phyloP scores from a whole-genome alignment of 1,284 basidiomycete genomes.

The Phlebopus sp. region DNA sequence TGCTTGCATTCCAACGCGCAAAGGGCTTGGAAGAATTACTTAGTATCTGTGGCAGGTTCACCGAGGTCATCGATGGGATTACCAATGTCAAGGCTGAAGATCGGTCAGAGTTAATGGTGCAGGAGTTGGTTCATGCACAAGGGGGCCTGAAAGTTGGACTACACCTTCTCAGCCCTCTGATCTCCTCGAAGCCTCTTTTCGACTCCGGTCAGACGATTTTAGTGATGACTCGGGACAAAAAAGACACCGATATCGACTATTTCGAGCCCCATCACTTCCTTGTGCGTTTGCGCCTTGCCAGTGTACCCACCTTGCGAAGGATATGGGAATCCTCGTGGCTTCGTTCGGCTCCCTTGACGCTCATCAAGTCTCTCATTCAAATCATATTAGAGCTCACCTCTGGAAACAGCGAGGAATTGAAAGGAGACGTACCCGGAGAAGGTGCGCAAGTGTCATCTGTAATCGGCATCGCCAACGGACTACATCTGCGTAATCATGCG shows the following conservation, averaged over 20 bases:
- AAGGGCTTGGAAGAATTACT: constrained; percentile 77
- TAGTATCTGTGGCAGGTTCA: constrained; percentile 56
- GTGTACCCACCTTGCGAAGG: constrained; percentile 65
- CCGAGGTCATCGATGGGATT: constrained; percentile 54
- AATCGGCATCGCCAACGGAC: constrained; percentile 35
- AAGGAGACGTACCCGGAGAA: constrained; percentile 34
- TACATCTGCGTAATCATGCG: constrained; percentile 42
- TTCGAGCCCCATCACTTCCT: constrained; percentile 88
- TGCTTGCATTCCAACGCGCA: constrained; percentile 70
- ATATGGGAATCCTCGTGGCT: constrained; percentile 91
- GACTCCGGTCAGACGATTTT: constrained; percentile 84
- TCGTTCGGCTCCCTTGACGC: constrained; percentile 63
- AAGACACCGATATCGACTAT: constrained; percentile 69
- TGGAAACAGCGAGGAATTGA: constrained; percentile 76
- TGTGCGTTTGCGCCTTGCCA: constrained; percentile 72
- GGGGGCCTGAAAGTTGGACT: constrained; percentile 82
- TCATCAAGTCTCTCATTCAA: constrained; percentile 75
- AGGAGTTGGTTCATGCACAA: constrained; percentile 72
- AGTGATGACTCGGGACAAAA: constrained; percentile 73
- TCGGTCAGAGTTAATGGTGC: constrained; percentile 55
- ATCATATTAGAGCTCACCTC: constrained; percentile 80
- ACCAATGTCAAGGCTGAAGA: constrained; percentile 47
- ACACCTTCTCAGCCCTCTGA: constrained; percentile 73
- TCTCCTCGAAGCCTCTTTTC: constrained; percentile 77
- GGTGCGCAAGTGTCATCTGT: constrained; percentile 25